Evolutionary conservation across 2,329 filamentous ascomycete species (phyloP).

Genomic region (Botrytis paeoniae): DNA sequence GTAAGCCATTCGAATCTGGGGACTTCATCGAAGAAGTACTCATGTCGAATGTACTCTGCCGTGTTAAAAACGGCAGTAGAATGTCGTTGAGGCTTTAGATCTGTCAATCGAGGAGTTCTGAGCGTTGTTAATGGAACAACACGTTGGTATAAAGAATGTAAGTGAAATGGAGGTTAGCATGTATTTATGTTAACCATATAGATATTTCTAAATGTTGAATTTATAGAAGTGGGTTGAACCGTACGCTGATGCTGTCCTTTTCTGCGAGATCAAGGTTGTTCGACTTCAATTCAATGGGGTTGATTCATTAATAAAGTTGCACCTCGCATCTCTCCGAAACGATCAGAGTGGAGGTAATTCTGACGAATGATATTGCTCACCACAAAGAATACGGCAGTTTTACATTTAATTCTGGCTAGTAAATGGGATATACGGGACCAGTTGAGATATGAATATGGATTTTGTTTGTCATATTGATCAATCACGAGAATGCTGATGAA

Average conservation of each 20-base stretch:
- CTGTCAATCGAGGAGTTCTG: neutral
- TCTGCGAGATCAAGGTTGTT: constrained; percentile 2
- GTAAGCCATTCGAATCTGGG: constrained; percentile 26
- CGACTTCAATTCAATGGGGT: neutral
- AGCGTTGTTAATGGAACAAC: neutral
- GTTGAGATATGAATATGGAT: neutral
- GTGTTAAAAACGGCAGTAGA: constrained; percentile 18
- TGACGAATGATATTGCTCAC: neutral
- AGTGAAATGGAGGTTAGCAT: neutral
- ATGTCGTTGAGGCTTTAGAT: constrained; percentile 8
- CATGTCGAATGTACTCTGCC: constrained; percentile 20
- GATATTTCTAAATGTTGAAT: neutral
- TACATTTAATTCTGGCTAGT: neutral
- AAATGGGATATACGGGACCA: neutral
- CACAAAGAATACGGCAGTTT: neutral
- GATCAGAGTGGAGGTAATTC: constrained; percentile 5
- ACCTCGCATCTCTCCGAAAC: neutral
- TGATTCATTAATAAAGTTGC: neutral
- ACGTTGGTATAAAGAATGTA: neutral
- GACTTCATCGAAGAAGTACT: constrained; percentile 16
- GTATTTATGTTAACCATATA: constrained; percentile 1
- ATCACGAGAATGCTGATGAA: neutral
- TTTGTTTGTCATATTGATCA: neutral
- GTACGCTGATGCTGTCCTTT: constrained; percentile 8
- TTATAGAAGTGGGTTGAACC: constrained; percentile 10